Base-by-base conservation (phyloP, 2,329 filamentous ascomycete species). In the Plectosphaerella plurivora region DNA sequence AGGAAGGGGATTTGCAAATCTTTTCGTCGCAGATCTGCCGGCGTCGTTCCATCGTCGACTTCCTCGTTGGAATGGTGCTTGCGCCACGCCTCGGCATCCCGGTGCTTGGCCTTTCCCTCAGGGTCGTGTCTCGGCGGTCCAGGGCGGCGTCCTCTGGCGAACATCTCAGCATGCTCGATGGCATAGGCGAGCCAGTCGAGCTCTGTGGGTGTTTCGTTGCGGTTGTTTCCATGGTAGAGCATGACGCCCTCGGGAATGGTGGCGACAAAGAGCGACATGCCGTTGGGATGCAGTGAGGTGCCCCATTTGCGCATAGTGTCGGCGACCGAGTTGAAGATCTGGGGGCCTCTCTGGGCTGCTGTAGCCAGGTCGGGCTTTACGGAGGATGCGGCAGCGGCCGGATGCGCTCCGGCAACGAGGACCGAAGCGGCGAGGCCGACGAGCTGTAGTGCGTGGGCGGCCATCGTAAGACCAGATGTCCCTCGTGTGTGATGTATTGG, bases 101-200 rank as follows among this genome's bases (percentile, higher is more conserved):
- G 18, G 33, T 33, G 28, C 28, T 33, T 33, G 28, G 28, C 28
- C 8, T 33, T 33, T 9, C 28, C 11, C 28, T 33, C 28, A 8
- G 28, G 28, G 28, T 33, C 28, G 11, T 33, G 28, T 33, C 28
- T 33, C 11, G 16, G 45, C 35, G 3, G 42, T 45, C 28, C 28
- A 3, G 22, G 22, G 28, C 28, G 28, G 28, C 28, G 28, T 9
- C 28, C 14, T 18, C 55, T 59, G 6, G 80, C 77, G 63, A 86
- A 85, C 5, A 75, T 62, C 52, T 81, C 65, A 1, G 82, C 80
- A 68, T 85, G 82, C 55, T 86, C 82, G 4, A 81, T 76, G 61
- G 85, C 82, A 58, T 84, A 86, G 1, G 82, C 82, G 3, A 86
- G 67, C 81, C 82, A 84, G 57, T 84, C 76, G 15, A 74, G 75